Base-by-base conservation (phyloP, 768 basidiomycete genomes). In the Kwoniella dejecticola region DNA sequence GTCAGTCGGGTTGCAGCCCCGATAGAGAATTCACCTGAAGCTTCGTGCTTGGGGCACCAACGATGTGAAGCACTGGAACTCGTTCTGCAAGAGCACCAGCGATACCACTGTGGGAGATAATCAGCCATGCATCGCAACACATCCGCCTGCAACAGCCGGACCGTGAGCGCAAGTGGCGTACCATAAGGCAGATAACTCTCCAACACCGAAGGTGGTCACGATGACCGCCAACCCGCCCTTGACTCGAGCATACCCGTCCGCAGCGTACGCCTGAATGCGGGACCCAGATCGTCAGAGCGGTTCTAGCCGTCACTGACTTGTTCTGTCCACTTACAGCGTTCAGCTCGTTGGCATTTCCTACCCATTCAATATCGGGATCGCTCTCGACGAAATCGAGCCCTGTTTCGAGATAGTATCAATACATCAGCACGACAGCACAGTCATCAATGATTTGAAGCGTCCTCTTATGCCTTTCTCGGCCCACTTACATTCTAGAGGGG, bases 161-260 rank as follows among this genome's bases (percentile, higher is more conserved):
- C 5, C 17, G 10, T 19, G 31, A 5, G 65, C 73, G 50, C 41
- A n/a, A n/a, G n/a, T n/a, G n/a, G n/a, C n/a, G n/a, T n/a, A 71
- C 69, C 74, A 75, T 33, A 89, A 86, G 3, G 92, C 91, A 40
- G 88, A 89, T 44, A 95, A 80, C 76, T 96, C 93, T 15, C 93
- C 93, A n/a, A 96, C 93, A 56, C 93, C 93, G 66, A 93, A 95
- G 1, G 82, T 96, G 11, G 93, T 95, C 30, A 75, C 65, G 31
- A 67, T 85, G 83, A 71, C 78, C 2, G 71, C 69, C 46, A 77
- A 67, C 33, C 50, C 63, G 42, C 87, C 85, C 67, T 91, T 94
- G 53, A 93, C 86, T 59, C 94, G 85, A 19, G 93, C 90, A 77
- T 95, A 95, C 11, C 93, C 93, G 72, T 94, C 92, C 0, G 90